Conservation (phyloP, 371 early-diverging fungal species). For the Mortierella sp. region DNA sequence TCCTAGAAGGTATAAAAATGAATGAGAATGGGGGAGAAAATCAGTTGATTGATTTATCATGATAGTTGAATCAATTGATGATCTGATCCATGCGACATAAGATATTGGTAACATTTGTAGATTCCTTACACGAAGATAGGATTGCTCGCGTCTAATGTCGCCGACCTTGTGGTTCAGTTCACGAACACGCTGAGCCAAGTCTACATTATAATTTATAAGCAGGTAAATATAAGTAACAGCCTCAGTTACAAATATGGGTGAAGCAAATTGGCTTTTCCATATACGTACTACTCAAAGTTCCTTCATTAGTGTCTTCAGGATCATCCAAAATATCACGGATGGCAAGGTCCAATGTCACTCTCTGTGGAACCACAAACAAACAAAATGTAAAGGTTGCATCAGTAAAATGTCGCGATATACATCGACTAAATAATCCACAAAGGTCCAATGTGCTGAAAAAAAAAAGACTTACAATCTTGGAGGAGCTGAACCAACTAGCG, state of each 20-base stretch:
- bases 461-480: constrained; percentile 35
- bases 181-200: constrained; percentile 77
- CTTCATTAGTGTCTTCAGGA: constrained; percentile 47
- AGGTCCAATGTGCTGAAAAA: no score
- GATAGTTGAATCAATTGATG: background rate
- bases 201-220: constrained; percentile 51
- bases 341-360: constrained; percentile 36
- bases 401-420: background rate
- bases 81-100: no score
- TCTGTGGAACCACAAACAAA: constrained; percentile 9
- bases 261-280: background rate
- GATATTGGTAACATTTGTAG: background rate
- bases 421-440: no score
- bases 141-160: constrained; percentile 90
- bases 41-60: background rate
- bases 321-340: constrained; percentile 47
- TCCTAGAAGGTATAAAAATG: constrained; percentile 63
- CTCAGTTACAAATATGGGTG: background rate
- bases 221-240: background rate
- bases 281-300: constrained; percentile 66
- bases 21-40: constrained; percentile 1
- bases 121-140: constrained; percentile 83
- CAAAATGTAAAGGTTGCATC: background rate
- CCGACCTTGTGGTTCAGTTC: constrained; percentile 86
- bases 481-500: constrained; percentile 66